A percentile compares a stretch with the other conserved stretches of the same genome.
Conservation (phyloP, 495 filamentous ascomycete species). For the Aspergillus bertholletiae region DNA sequence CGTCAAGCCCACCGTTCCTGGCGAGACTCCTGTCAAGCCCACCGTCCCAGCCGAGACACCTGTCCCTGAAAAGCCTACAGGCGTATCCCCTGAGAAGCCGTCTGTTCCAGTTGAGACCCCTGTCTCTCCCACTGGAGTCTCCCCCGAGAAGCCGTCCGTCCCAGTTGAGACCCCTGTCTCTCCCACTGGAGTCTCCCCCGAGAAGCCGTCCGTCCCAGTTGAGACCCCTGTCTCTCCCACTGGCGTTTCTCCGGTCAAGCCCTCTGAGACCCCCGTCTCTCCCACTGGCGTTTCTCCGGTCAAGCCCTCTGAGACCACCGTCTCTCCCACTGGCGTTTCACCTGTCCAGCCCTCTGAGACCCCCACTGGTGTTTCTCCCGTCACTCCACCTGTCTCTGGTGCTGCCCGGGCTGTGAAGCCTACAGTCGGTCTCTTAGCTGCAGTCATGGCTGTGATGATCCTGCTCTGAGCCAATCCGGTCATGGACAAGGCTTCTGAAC, state of each 20-base stretch:
- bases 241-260: neutral
- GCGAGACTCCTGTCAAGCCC: neutral
- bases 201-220: neutral
- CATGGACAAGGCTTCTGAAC: neutral
- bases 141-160: neutral
- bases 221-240: neutral
- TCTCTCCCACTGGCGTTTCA: too few species aligned
- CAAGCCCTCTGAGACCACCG: slow-evolving; percentile 10
- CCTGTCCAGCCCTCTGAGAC: slow-evolving; percentile 9
- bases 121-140: too few species aligned
- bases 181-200: too few species aligned
- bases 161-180: neutral
- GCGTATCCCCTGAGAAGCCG: too few species aligned
- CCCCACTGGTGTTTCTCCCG: too few species aligned
- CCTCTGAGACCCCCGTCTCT: neutral
- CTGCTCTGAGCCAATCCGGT: slow-evolving; percentile 32
- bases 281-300: slow-evolving; percentile 18
- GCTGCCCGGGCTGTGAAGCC: slow-evolving; percentile 35
- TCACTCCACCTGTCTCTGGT: slow-evolving; percentile 25
- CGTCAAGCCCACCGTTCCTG: slow-evolving; percentile 4
- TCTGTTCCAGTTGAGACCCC: slow-evolving; percentile 1
- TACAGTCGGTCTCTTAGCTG: slow-evolving; percentile 33
- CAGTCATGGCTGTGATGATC: slow-evolving; percentile 37
- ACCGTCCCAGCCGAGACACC: neutral
- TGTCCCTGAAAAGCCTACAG: too few species aligned